These are phyloP conservation scores for Schizosaccharomyces cryophilus DNA, from an alignment of 805 yeast species.

Conservation along the genomic window DNA sequence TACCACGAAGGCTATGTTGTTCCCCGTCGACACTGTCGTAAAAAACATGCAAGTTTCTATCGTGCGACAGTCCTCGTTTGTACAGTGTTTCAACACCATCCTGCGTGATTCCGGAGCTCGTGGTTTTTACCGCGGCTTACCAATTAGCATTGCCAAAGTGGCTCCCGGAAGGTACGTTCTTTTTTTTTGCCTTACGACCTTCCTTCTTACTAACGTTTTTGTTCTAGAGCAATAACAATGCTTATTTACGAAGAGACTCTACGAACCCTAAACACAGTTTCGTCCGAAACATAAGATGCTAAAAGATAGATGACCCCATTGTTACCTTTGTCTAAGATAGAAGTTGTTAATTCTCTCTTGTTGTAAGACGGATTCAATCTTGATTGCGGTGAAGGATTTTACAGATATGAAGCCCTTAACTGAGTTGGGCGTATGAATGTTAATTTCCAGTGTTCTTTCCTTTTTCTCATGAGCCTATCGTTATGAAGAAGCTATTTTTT, in stretches of 20 bases:
- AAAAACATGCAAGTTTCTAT: slow-evolving; percentile 38
- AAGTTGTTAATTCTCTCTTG: no score
- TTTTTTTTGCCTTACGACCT: not conserved
- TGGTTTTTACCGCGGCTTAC: not conserved
- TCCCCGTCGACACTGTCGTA: slow-evolving; percentile 68
- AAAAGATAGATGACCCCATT: no score
- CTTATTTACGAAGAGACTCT: slow-evolving; percentile 31
- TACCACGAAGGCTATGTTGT: slow-evolving; percentile 43
- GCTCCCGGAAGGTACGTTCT: not conserved
- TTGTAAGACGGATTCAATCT: no score
- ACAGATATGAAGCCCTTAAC: no score
- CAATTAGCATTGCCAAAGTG: not conserved
- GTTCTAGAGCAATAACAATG: slow-evolving; percentile 29
- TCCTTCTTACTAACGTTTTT: not conserved
- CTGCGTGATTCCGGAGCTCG: not conserved
- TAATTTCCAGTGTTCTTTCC: no score
- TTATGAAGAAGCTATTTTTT: no score
- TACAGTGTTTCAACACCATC: not conserved
- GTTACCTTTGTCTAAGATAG: no score
- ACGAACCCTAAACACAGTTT: slow-evolving; percentile 7
- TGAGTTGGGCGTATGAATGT: no score
- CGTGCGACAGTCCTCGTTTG: slow-evolving; percentile 11
- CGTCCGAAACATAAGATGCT: not conserved
- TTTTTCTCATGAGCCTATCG: no score
- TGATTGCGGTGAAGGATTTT: no score